phyloP scores from a whole-genome alignment of 352 stramenopile species.

The Elongisporangium prolatum region DNA sequence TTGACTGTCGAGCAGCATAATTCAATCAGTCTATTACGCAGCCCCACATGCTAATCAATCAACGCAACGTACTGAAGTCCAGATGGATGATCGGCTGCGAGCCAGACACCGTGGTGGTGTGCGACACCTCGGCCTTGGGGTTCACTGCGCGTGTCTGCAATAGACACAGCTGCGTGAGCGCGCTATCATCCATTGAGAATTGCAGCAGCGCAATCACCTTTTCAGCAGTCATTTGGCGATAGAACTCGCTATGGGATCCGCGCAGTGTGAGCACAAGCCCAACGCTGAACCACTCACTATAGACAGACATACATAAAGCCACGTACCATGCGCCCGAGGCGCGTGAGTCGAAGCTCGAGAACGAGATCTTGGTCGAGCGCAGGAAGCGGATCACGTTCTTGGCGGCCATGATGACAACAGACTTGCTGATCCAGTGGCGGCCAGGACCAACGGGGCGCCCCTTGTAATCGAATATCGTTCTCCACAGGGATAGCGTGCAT shows the following conservation, averaged over 20 bases:
- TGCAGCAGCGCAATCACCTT: conserved; percentile 35
- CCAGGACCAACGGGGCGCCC: neutral
- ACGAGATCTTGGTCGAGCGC: conserved; percentile 81
- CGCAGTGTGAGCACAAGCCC: neutral
- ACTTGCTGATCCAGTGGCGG: neutral
- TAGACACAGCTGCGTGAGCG: neutral
- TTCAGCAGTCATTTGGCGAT: conserved; percentile 70
- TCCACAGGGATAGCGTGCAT: neutral
- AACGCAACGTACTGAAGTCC: conserved; percentile 67
- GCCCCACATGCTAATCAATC: neutral
- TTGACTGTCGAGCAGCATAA: conserved; percentile 42
- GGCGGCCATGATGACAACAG: conserved; percentile 49
- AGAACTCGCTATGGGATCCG: conserved; percentile 61
- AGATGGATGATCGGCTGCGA: conserved; percentile 64
- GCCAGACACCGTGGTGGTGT: conserved; percentile 52
- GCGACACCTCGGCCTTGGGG: conserved; percentile 70
- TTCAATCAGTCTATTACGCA: conserved; percentile 10
- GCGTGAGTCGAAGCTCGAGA: conserved; percentile 74
- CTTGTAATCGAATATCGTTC: conserved; percentile 9
- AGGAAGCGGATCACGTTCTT: conserved; percentile 84
- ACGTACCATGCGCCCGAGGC: conserved; percentile 74
- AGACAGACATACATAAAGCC: neutral
- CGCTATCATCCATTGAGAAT: neutral
- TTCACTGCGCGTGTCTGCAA: conserved; percentile 66
- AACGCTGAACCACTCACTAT: neutral